Evolutionary conservation across 306 rosid species (phyloP), one percentile per base, ranked within the genome.

Genomic region (Prunus armeniaca): DNA sequence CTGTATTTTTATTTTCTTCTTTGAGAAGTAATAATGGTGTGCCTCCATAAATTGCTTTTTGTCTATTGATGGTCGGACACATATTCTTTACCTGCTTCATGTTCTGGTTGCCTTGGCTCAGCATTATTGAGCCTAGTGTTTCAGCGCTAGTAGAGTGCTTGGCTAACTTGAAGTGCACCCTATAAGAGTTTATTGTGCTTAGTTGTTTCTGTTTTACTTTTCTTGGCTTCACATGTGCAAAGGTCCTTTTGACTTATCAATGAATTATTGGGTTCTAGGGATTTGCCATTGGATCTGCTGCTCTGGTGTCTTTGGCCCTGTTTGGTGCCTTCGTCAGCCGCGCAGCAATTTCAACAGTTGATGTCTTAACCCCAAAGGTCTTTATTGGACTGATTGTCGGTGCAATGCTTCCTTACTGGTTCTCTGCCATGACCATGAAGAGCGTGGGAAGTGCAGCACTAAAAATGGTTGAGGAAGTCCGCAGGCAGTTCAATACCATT

Each of bases 321-420:
- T 91, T 91, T 75, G 93, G 93, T 46, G 96, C 96, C 74, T 91
- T 91, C 75, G 93, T 88, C 64, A 91, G 93, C 65, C 83, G 96
- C 4, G 90, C 96, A 6, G 85, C 80, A 25, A 84, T 91, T 72
- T 91, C 90, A 45, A 87, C 91, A 0, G 96, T 91, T 9, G 93
- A 91, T 82, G 96, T 91, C 70, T 77, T 91, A 81, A 88, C 93
- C 65, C 96, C 96, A n/a, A 88, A 91, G 90, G 96, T 91, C 75
- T 91, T 91, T 64, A 91, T 91, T 56, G 93, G 96, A 56, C 84
- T 91, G 85, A 4, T 91, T 0, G 93, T 91, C 11, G 96, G 93
- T 64, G 93, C 93, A 18, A 91, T 91, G 96, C 96, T 91, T 85
- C 96, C 96, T 12, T 91, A 91, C 87, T 91, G 93, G 96, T 91